Evolutionary conservation across 1,284 basidiomycete species (phyloP), one percentile per base, ranked within the genome.

Genomic region (Cutaneotrichosporon dermatis): DNA sequence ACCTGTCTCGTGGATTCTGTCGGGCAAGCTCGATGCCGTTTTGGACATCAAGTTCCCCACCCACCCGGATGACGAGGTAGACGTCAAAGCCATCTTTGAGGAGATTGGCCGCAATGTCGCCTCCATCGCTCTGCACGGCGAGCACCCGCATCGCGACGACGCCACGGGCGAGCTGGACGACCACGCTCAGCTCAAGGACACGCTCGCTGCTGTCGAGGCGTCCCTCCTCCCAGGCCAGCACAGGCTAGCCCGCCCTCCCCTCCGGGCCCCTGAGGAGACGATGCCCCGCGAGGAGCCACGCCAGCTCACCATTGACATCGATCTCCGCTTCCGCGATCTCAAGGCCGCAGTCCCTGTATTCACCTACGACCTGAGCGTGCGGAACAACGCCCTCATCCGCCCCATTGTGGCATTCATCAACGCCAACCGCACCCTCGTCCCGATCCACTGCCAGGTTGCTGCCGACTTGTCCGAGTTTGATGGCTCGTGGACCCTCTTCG

Each of bases 331-430:
- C 79, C 84, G 94, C 56, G 96, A 99, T 78, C 78, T 99, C 76
- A 98, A 98, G 78, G 95, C 95, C 36, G 90, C 87, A 10, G 92
- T 99, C 13, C 96, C 95, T 1, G 83, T 94, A 46, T 96, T 92
- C 78, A 87, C 90, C 36, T 83, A 82, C 49, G 89, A 94, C 68
- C 74, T 99, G 59, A 92, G 89, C 56, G 92, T 97, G 72, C 88
- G 89, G 62, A 95, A 95, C 71, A 92, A 89, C 72, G 96, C 95
- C n/a, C 81, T 99, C 39, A 89, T 97, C 45, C 80, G 96, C 60
- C 95, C 96, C 4, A 98, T 99, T 64, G 96, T 99, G 5, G 94
- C 93, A 0, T 99, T 99, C 74, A 96, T 99, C 85, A 96, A 96
- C 74, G 88, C 89, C 1, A 94, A 97, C 74, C 85, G 88, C 62